Evolutionary conservation across 192 early-diverging fungal genomes (phyloP).

Genomic region (Backusella liffmaniae): DNA sequence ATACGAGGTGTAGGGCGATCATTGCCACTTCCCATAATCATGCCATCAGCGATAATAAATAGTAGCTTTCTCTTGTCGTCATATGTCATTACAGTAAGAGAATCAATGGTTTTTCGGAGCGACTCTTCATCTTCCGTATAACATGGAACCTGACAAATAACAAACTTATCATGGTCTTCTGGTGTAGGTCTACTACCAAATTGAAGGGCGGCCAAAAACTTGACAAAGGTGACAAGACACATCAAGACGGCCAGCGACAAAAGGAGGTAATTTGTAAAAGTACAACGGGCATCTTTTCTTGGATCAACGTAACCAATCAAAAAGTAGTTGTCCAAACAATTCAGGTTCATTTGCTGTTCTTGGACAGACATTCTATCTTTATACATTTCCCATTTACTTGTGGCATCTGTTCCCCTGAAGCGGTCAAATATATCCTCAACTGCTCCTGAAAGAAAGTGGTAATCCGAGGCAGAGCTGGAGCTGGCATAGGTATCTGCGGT

Average conservation of each 20-base stretch:
- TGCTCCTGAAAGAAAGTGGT: conserved; percentile 36
- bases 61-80: conserved; percentile 89
- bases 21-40: conserved; percentile 97
- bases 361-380: conserved; percentile 7
- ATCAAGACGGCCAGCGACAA: conserved; percentile 61
- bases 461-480: conserved; percentile 41
- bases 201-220: conserved; percentile 79
- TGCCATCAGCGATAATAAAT: conserved; percentile 89
- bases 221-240: conserved; percentile 70
- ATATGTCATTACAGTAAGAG: conserved; percentile 73
- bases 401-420: conserved; percentile 50
- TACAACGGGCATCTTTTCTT: conserved; percentile 51
- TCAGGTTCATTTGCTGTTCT: conserved; percentile 34
- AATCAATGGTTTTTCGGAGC: conserved; percentile 82
- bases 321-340: conserved; percentile 66
- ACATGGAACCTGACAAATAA: conserved; percentile 94
- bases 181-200: conserved; percentile 69
- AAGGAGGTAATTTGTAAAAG: conserved; percentile 68
- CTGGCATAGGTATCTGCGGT: conserved; percentile 42
- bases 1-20: conserved; percentile 94
- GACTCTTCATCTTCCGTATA: conserved; percentile 93
- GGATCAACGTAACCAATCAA: conserved; percentile 66
- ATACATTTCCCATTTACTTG: conserved; percentile 41
- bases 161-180: conserved; percentile 95
- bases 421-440: conserved; percentile 42